Evolutionary conservation across 768 basidiomycete genomes (phyloP), one percentile per base, ranked within the genome.

Genomic region (Pleurotus djamor): DNA sequence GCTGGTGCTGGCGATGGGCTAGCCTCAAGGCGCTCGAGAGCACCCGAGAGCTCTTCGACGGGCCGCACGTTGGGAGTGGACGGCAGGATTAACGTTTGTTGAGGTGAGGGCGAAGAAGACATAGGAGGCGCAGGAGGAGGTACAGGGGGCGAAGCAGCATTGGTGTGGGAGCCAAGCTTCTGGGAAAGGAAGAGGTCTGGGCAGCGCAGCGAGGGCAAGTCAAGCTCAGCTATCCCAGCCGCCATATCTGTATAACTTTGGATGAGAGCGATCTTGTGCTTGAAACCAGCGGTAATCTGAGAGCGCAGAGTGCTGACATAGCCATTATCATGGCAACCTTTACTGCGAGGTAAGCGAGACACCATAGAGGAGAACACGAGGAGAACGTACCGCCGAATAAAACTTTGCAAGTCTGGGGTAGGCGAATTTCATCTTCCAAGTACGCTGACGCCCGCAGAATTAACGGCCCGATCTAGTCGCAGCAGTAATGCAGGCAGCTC

Each of bases 271-370:
- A 90, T 74, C 72, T 88, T 91, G 58, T 85, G 74, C 62, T 80
- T 80, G 65, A 79, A 83, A 35, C 88, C 87, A 34, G 83, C 80
- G 47, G 88, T 88, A 55, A 87, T 82, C 52, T 86, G 80, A 16
- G 86, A 83, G 49, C 81, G 81, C 56, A 91, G 79, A 59, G 76
- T 79, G 28, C 83, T 79, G 52, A 82, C 78, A 72, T 91, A 90
- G 64, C 89, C 88, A 72, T 84, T 84, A 72, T 90, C 88, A 68
- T 90, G 89, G 66, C 84, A 86, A 62, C 87, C 87, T 89, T 62
- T 47, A 34, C 36, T 57, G 50, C 36, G 6, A 45, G 59, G 8
- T 50, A 60, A 14, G 56, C 36, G n/a, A 61, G n/a, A 62, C 17
- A 7, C 41, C 21, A 9, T 57, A 7, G 59, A 52, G 34, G 59